Evolutionary conservation across 805 yeast species (phyloP), one percentile per base, ranked within the genome.

Genomic region (Suhomyces kilbournensis): DNA sequence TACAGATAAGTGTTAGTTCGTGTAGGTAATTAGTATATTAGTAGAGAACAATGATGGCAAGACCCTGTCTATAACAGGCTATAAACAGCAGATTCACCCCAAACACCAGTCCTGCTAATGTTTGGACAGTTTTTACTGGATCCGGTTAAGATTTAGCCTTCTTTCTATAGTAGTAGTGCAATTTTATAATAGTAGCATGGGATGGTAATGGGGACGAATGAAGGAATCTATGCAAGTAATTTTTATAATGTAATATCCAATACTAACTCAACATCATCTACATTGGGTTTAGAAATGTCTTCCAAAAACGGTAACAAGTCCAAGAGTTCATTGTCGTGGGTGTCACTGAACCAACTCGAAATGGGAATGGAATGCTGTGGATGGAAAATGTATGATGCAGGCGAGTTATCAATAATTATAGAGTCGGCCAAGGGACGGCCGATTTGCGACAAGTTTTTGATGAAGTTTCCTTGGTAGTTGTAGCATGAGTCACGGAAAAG

Each of bases 291-390:
- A 6, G 97, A 82, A 52, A 94, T 72, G 67, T 94, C 98, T 68
- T 90, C 90, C 60, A 94, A 77, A 54, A 94, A 84, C 12, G 98
- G 99, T 50, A 94, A 74, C 70, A 94, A 82, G 70, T 94, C 99
- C 56, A 89, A 70, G 62, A 94, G 78, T 76, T 94, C 99, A 67
- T 92, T 92, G 69, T 94, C 99, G 69, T 94, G 99, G 26, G 94
- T 84, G 71, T 94, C 99, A 59, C 97, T 89, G 77, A 94, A 94
- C 99, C 99, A 94, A 68, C 94, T 86, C 59, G 97, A 89, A 26
- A 94, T 89, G 22, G 99, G 99, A 26, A 94, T 87, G 7, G 98
- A 96, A 73, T 94, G 97, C 69, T 90, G 96, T 19, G 99, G 99
- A 67, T 94, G 98, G 77, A 94, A 89, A 52, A 93, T 85, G 70